A percentile compares a stretch with the other conserved stretches of the same genome.
Evolutionary conservation across 352 stramenopile species (phyloP).

Genomic region (Pythium myriotylum): DNA sequence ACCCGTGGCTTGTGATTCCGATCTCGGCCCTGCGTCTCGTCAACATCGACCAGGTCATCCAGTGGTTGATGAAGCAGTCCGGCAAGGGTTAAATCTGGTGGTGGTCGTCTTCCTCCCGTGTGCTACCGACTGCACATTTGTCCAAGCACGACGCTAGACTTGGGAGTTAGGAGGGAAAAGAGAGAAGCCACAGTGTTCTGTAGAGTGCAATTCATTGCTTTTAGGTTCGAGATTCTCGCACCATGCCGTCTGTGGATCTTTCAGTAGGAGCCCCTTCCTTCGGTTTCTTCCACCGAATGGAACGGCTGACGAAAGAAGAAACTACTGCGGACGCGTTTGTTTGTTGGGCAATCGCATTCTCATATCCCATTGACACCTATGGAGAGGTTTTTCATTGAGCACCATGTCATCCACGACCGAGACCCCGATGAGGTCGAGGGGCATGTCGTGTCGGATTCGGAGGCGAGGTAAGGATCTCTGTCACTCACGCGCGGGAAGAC

Average conservation of each 20-base stretch:
- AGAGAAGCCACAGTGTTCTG: slow-evolving; percentile 16
- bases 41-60: slow-evolving; percentile 97
- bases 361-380: slow-evolving; percentile 34
- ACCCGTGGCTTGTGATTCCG: slow-evolving; percentile 98
- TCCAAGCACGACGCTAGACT: neutral
- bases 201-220: slow-evolving; percentile 29
- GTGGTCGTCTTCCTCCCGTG: neutral
- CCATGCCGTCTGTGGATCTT: no score
- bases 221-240: no score
- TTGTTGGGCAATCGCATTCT: no score
- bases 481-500: slow-evolving; percentile 18
- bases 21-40: slow-evolving; percentile 96
- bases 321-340: no score
- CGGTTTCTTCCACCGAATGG: slow-evolving; percentile 18
- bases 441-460: slow-evolving; percentile 69
- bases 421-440: slow-evolving; percentile 61
- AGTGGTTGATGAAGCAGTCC: slow-evolving; percentile 96
- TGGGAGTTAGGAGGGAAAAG: slow-evolving; percentile 10
- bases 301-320: no score
- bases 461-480: slow-evolving; percentile 49
- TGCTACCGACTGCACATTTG: neutral
- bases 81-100: slow-evolving; percentile 76
- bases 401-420: slow-evolving; percentile 74
- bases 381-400: slow-evolving; percentile 83
- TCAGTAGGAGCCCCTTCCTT: no score